phyloP scores from a whole-genome alignment of 352 stramenopile genomes.

The Phytophthora sojae region DNA sequence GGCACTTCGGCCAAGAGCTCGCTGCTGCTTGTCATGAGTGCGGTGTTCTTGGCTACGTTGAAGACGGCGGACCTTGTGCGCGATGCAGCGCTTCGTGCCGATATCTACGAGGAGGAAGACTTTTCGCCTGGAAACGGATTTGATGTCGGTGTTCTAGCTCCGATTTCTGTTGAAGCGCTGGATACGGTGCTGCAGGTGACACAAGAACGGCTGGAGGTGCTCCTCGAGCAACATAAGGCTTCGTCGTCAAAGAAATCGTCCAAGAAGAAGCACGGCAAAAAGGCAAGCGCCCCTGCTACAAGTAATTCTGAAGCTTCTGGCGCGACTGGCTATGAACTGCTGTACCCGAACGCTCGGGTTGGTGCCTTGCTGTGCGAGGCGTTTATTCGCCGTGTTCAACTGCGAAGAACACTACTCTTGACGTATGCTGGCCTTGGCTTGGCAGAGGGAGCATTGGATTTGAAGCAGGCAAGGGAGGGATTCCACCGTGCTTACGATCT shows the following conservation, averaged over 20 bases:
- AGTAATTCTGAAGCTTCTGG: conserved; percentile 10
- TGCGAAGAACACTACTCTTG: conserved; percentile 57
- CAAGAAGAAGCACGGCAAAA: conserved; percentile 78
- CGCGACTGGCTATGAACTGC: conserved; percentile 38
- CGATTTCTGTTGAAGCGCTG: conserved; percentile 47
- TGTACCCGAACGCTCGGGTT: conserved; percentile 64
- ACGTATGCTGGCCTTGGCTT: conserved; percentile 57
- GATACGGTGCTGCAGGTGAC: conserved; percentile 49
- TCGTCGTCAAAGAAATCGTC: conserved; percentile 58
- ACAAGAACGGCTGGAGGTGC: conserved; percentile 53
- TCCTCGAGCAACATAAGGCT: conserved; percentile 53
- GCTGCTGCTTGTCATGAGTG: conserved; percentile 78
- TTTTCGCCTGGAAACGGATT: conserved; percentile 85
- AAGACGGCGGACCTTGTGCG: conserved; percentile 84
- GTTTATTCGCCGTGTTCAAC: conserved; percentile 63
- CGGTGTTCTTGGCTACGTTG: conserved; percentile 69
- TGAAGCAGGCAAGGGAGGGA: conserved; percentile 44
- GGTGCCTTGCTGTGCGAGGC: conserved; percentile 65
- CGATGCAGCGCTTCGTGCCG: conserved; percentile 87
- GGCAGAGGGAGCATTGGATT: conserved; percentile 52
- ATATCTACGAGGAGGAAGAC: conserved; percentile 98
- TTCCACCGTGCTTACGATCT: conserved; percentile 57
- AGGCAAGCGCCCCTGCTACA: conserved; percentile 4
- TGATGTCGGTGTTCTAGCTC: conserved; percentile 60
- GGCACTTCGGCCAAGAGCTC: conserved; percentile 52